Percentiles rank a stretch among this genome's conserved stretches.
Conservation (phyloP, 106 monocot species). For the Apostasia ramifera region DNA sequence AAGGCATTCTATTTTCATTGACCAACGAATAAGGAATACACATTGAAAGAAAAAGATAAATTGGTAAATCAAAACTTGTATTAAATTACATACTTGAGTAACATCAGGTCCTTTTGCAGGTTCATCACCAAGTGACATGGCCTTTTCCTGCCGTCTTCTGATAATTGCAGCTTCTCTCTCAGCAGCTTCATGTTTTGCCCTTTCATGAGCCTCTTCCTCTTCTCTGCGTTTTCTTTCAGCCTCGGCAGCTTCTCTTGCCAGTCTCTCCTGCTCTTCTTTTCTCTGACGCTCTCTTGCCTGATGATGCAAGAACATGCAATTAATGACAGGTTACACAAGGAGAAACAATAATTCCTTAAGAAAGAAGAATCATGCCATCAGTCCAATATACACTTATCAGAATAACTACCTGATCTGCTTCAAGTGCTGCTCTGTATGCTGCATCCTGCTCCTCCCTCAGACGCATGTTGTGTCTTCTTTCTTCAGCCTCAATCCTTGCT, state of each 20-base stretch:
- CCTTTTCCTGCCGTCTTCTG: conserved; percentile 84
- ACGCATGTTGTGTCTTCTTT: conserved; percentile 61
- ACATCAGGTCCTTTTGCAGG: conserved; percentile 84
- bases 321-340: background rate
- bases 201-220: conserved; percentile 69
- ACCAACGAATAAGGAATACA: too few species aligned
- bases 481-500: conserved; percentile 85
- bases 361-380: background rate
- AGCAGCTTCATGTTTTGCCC: conserved; percentile 62
- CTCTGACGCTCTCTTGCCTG: conserved; percentile 91
- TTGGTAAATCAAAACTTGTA: background rate
- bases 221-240: conserved; percentile 63
- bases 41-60: background rate
- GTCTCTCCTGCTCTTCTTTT: conserved; percentile 68
- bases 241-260: conserved; percentile 81
- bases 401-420: conserved; percentile 67
- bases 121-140: conserved; percentile 71
- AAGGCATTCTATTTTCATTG: too few species aligned
- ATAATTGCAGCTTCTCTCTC: conserved; percentile 82
- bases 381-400: background rate
- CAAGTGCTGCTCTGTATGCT: conserved; percentile 83
- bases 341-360: background rate
- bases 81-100: conserved; percentile 53
- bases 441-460: conserved; percentile 96
- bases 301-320: background rate